These are phyloP conservation scores for Rhodotorula toruloides DNA, from an alignment of 768 basidiomycete genomes.

Conservation along the genomic window DNA sequence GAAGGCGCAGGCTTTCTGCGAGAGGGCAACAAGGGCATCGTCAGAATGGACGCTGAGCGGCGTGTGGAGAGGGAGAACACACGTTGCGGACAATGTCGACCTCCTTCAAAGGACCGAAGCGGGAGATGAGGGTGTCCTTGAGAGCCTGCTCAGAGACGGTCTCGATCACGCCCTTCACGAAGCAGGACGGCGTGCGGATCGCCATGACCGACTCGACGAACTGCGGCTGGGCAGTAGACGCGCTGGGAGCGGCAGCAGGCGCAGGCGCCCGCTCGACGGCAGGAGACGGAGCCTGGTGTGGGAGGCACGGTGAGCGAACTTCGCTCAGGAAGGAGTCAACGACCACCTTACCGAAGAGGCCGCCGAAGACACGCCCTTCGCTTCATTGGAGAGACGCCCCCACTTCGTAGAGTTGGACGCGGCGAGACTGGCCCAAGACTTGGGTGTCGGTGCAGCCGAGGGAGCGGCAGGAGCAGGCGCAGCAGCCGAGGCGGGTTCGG, in stretches of 20 bases:
- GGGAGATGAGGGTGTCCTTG: constrained; percentile 52
- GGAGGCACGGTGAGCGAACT: no score
- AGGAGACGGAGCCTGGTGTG: no score
- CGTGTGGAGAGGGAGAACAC: not conserved
- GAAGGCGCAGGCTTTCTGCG: constrained; percentile 80
- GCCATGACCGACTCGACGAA: constrained; percentile 47
- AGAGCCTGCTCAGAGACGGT: constrained; percentile 57
- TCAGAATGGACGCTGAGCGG: not conserved
- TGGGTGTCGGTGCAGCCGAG: constrained; percentile 54
- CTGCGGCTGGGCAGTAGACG: constrained; percentile 51
- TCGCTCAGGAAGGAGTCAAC: constrained; percentile 5
- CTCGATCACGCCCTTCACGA: constrained; percentile 85
- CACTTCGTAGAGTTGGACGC: constrained; percentile 76
- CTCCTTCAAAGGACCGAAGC: constrained; percentile 79
- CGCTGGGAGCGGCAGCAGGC: not conserved
- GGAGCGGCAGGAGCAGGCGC: constrained; percentile 45
- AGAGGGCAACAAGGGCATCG: not conserved
- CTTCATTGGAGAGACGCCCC: constrained; percentile 74
- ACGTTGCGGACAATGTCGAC: constrained; percentile 71
- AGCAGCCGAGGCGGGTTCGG: constrained; percentile 43
- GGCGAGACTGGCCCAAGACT: constrained; percentile 88
- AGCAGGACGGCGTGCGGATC: constrained; percentile 71
- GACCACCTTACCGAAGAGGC: constrained; percentile 38
- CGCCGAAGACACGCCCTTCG: constrained; percentile 68
- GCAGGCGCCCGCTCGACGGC: constrained; percentile 18